These are phyloP conservation scores for Fusarium goolgardi DNA, from an alignment of 2,329 filamentous ascomycete species.

Conservation along the genomic window DNA sequence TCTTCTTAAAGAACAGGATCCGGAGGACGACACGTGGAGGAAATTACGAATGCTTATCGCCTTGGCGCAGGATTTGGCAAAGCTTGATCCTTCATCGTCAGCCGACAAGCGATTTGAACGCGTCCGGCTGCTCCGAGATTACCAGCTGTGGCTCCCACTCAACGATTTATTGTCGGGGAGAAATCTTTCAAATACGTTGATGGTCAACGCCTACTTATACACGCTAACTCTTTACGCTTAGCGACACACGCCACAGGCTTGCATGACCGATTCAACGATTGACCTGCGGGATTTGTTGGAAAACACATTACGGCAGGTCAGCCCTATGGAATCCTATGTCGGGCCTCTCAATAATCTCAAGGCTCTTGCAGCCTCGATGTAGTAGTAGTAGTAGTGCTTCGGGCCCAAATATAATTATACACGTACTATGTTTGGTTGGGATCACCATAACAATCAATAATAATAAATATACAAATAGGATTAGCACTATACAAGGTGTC, in stretches of 20 bases:
- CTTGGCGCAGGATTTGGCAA: slow-evolving; percentile 13
- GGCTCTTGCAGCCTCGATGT: slow-evolving; percentile 1
- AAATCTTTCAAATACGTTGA: slow-evolving; percentile 22
- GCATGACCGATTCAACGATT: slow-evolving; percentile 15
- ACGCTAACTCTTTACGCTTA: slow-evolving; percentile 16
- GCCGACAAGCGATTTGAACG: slow-evolving; percentile 21
- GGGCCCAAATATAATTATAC: neutral
- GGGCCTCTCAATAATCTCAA: neutral
- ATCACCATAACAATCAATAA: neutral
- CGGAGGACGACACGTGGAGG: slow-evolving; percentile 2
- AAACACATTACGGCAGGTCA: slow-evolving; percentile 11
- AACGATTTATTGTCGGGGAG: slow-evolving; percentile 21
- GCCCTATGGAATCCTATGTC: neutral
- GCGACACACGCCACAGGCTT: slow-evolving; percentile 15
- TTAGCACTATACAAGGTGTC: too few relatives aligned
- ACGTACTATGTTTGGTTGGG: neutral
- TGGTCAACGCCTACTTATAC: slow-evolving; percentile 30
- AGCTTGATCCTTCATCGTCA: slow-evolving; percentile 11
- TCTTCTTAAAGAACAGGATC: slow-evolving; percentile 11
- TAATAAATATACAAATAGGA: neutral
- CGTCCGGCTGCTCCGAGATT: slow-evolving; percentile 11
- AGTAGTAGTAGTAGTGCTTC: neutral
- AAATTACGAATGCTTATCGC: slow-evolving; percentile 21
- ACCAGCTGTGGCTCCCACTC: slow-evolving; percentile 23
- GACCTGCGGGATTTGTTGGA: slow-evolving; percentile 17